These are phyloP conservation scores for Pythium guiyangense DNA, from an alignment of 352 stramenopile species.

Conservation along the genomic window DNA sequence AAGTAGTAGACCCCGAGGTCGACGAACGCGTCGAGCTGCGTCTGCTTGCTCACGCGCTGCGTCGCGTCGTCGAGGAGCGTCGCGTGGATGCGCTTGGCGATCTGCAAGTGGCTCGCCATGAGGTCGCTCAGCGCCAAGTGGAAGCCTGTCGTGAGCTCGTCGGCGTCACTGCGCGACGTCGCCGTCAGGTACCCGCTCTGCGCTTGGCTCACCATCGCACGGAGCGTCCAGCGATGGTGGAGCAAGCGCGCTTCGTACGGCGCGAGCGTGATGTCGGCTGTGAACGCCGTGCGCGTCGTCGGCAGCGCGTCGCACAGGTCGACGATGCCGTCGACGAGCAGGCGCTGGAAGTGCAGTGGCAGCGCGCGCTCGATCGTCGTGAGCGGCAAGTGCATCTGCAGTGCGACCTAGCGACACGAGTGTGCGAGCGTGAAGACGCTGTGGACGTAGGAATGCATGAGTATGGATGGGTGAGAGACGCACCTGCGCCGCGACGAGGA, in stretches of 20 bases:
- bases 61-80: constrained; percentile 42
- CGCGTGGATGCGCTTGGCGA: constrained; percentile 57
- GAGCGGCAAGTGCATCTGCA: constrained; percentile 69
- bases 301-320: constrained; percentile 44
- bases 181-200: constrained; percentile 67
- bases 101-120: constrained; percentile 45
- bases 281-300: constrained; percentile 23
- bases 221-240: constrained; percentile 76
- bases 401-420: constrained; percentile 21
- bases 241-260: constrained; percentile 53
- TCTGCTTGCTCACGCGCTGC: constrained; percentile 30
- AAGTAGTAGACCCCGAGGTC: constrained; percentile 76
- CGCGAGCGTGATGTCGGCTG: constrained; percentile 25
- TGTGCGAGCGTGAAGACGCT: background rate
- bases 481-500: constrained; percentile 65
- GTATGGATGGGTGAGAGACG: background rate
- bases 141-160: constrained; percentile 59
- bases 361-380: constrained; percentile 49
- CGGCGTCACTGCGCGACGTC: constrained; percentile 55
- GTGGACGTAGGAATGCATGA: background rate
- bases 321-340: constrained; percentile 78
- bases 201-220: constrained; percentile 59
- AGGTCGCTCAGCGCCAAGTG: constrained; percentile 67
- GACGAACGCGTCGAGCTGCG: constrained; percentile 57
- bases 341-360: constrained; percentile 73